phyloP scores from a whole-genome alignment of 2,329 filamentous ascomycete species.

The Diaporthe destruens region DNA sequence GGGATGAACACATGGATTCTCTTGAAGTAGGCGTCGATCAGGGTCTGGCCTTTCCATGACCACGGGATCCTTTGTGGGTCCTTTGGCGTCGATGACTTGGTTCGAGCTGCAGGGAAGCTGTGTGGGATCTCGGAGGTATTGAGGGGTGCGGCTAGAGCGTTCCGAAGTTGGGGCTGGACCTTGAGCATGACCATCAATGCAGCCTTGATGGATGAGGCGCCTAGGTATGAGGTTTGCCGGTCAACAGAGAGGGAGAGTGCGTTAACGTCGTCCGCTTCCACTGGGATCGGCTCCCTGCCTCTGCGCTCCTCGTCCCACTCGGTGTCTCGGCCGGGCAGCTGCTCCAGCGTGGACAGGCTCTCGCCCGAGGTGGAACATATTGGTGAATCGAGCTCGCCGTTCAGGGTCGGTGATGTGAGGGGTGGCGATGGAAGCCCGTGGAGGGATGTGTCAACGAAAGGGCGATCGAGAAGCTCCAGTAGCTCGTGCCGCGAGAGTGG shows the following conservation, averaged over 20 bases:
- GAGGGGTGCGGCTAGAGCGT: conserved; percentile 60
- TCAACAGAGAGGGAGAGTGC: conserved; percentile 72
- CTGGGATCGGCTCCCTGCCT: conserved; percentile 67
- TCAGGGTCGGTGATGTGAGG: conserved; percentile 59
- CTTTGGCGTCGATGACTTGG: conserved; percentile 58
- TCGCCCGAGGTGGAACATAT: conserved; percentile 64
- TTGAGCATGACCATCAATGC: conserved; percentile 78
- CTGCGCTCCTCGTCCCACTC: conserved; percentile 76
- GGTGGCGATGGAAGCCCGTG: conserved; percentile 66
- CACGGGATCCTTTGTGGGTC: conserved; percentile 66
- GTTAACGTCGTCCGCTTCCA: conserved; percentile 78
- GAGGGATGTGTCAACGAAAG: conserved; percentile 54
- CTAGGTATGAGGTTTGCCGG: conserved; percentile 74
- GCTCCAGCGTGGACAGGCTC: conserved; percentile 69
- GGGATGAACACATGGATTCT: conserved; percentile 79
- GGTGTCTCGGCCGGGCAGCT: conserved; percentile 73
- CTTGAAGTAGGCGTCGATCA: conserved; percentile 83
- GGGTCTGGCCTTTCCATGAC: conserved; percentile 74
- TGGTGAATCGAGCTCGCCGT: conserved; percentile 63
- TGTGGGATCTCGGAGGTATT: conserved; percentile 61
- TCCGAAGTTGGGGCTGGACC: conserved; percentile 62
- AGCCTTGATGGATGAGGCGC: conserved; percentile 81
- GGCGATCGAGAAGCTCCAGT: conserved; percentile 66
- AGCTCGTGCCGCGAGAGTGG: conserved; percentile 71
- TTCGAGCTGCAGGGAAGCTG: conserved; percentile 58